Conservation (phyloP, 2,329 filamentous ascomycete species). For the Beauveria varroae region DNA sequence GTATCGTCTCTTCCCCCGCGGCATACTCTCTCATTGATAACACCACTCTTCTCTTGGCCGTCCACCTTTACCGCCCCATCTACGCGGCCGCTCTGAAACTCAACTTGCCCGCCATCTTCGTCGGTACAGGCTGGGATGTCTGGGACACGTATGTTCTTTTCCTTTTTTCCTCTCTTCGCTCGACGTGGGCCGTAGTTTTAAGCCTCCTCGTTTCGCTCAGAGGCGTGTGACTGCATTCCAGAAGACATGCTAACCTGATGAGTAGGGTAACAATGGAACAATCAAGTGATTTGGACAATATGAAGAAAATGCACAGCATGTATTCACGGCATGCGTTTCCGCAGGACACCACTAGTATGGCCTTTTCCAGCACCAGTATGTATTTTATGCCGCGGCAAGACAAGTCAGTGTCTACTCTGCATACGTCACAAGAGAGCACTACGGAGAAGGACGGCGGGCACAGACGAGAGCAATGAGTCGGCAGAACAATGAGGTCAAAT, state of each 20-base stretch:
- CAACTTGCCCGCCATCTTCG: constrained; percentile 43
- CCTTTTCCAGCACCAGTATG: constrained; percentile 33
- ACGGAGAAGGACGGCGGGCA: too few relatives aligned
- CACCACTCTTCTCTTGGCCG: constrained; percentile 50
- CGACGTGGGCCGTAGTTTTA: background rate
- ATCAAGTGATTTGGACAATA: constrained; percentile 21
- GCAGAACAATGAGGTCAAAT: too few relatives aligned
- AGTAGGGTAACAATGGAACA: constrained; percentile 1
- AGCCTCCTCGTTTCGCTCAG: background rate
- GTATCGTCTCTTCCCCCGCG: constrained; percentile 41
- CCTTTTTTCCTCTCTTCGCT: background rate
- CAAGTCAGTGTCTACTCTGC: too few relatives aligned
- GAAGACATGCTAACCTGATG: background rate
- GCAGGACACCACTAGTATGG: constrained; percentile 25
- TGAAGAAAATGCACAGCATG: constrained; percentile 25
- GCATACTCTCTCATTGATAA: constrained; percentile 43
- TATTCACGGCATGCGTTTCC: constrained; percentile 29
- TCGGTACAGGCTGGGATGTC: constrained; percentile 47
- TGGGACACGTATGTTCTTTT: constrained; percentile 40
- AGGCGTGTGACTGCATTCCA: background rate
- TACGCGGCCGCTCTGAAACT: constrained; percentile 44
- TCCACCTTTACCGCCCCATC: constrained; percentile 50
- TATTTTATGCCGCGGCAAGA: constrained; percentile 25
- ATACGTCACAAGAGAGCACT: too few relatives aligned
- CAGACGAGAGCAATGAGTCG: too few relatives aligned